A percentile compares a stretch with the other conserved stretches of the same genome.
Conservation (phyloP, 2,329 filamentous ascomycete species). For the Paecilomyces fulvus region DNA sequence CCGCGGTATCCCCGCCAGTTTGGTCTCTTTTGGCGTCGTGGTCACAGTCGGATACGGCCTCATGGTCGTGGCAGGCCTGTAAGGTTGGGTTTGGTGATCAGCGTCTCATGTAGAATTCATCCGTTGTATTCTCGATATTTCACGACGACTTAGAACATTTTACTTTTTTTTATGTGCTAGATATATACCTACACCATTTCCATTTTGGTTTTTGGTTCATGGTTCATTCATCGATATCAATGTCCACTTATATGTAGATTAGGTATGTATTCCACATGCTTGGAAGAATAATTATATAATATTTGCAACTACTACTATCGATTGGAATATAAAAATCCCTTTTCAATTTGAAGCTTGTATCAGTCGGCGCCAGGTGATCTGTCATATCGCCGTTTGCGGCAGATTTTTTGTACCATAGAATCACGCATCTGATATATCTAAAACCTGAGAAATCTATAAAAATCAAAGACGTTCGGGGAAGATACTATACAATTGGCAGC, state of each 20-base stretch:
- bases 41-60: constrained; percentile 84
- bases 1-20: constrained; percentile 77
- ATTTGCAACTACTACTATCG: too few relatives aligned
- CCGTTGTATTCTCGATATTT: neutral
- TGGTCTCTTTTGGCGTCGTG: constrained; percentile 73
- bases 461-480: neutral
- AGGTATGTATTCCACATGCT: neutral
- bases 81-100: constrained; percentile 11
- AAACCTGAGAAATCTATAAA: neutral
- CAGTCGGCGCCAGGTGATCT: too few relatives aligned
- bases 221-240: neutral
- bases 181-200: neutral
- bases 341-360: too few relatives aligned
- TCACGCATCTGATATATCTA: neutral
- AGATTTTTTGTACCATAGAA: too few relatives aligned
- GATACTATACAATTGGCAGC: neutral
- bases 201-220: neutral
- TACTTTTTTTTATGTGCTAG: neutral
- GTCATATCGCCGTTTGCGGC: too few relatives aligned
- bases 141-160: neutral
- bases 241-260: neutral
- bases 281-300: neutral
- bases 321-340: too few relatives aligned
- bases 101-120: neutral
- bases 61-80: constrained; percentile 69